Evolutionary conservation across 2,329 filamentous ascomycete species (phyloP).

Genomic region (Penicillium sp.): DNA sequence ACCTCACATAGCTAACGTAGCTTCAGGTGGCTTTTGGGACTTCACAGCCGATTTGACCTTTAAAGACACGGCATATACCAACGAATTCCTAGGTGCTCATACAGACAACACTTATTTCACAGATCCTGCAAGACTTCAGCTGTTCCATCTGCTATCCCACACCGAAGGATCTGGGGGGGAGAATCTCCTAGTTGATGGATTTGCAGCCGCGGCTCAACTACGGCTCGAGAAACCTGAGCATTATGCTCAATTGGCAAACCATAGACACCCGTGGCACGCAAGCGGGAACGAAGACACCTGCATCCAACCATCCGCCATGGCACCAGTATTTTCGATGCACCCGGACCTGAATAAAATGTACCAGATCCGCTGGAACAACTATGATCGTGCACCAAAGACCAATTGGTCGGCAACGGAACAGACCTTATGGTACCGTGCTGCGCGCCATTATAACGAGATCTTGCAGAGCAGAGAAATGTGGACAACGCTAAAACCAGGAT

Average conservation of each 20-base stretch:
- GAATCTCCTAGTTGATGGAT: slow-evolving; percentile 83
- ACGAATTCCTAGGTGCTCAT: slow-evolving; percentile 75
- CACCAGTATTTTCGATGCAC: slow-evolving; percentile 70
- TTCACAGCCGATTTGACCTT: slow-evolving; percentile 85
- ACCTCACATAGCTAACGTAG: slow-evolving; percentile 1
- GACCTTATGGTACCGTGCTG: slow-evolving; percentile 74
- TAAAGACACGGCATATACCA: slow-evolving; percentile 91
- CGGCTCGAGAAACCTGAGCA: slow-evolving; percentile 53
- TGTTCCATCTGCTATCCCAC: slow-evolving; percentile 88
- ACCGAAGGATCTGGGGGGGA: slow-evolving; percentile 65
- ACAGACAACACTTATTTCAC: slow-evolving; percentile 97
- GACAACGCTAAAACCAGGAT: slow-evolving; percentile 78
- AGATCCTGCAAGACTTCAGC: slow-evolving; percentile 85
- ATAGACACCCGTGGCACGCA: slow-evolving; percentile 72
- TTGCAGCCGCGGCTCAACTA: slow-evolving; percentile 67
- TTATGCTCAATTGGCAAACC: slow-evolving; percentile 58
- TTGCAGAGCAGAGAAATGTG: slow-evolving; percentile 71
- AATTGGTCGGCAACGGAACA: slow-evolving; percentile 53
- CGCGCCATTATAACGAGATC: slow-evolving; percentile 69
- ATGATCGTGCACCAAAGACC: slow-evolving; percentile 73
- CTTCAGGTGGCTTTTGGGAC: slow-evolving; percentile 69
- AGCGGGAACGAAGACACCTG: slow-evolving; percentile 83
- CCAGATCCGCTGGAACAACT: slow-evolving; percentile 89
- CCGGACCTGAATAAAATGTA: slow-evolving; percentile 47
- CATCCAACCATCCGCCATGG: slow-evolving; percentile 68